Base-by-base conservation (phyloP, 192 early-diverging fungal genomes). In the Lunasporangiospora selenospora region DNA sequence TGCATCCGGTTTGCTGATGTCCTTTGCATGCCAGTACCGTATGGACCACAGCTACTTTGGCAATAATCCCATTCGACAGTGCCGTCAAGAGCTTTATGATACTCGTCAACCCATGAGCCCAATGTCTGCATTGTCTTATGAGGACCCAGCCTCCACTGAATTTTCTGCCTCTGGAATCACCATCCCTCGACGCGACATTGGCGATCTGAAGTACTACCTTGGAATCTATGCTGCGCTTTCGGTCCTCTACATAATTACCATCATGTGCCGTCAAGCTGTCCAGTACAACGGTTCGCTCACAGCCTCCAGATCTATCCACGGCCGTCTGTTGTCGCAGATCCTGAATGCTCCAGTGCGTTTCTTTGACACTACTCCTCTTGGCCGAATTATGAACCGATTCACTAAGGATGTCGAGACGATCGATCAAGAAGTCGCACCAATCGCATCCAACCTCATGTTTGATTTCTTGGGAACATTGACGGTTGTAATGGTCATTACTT, bases 361-460 rank as follows among this genome's bases (percentile, higher is more conserved):
- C 83, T 86, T 88, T 50, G 89, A 93, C 31, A 87, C 88, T 24
- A 90, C 88, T 26, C 91, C 91, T 24, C 47, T 90, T 29, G 91
- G 91, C 39, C 83, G 90, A 24, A 86, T 93, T 36, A 80, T 93
- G 62, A 93, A 93, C 62, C 82, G 89, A 40, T 89, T 92, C 38
- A 86, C 85, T 45, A 89, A 87, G 23, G 89, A 91, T 66, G 48
- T 89, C 37, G 82, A 84, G 39, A 80, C 75, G 0, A 75, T 83
- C 27, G 81, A 84, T 51, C 47, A 60, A 5, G 71, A 75, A 24
- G 43, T 83, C 18, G 81, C 84, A 13, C 82, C 85, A n/a, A 58
- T 71, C 13, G 57, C 83, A 19, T 75, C 77, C 15, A 88, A 79
- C 70, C 80, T 87, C 29, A 51, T 90, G 53, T 59, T 65, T 31